Conservation (phyloP, 176 grass and related monocot genomes). For the Rhipidocladum racemiflorum region DNA sequence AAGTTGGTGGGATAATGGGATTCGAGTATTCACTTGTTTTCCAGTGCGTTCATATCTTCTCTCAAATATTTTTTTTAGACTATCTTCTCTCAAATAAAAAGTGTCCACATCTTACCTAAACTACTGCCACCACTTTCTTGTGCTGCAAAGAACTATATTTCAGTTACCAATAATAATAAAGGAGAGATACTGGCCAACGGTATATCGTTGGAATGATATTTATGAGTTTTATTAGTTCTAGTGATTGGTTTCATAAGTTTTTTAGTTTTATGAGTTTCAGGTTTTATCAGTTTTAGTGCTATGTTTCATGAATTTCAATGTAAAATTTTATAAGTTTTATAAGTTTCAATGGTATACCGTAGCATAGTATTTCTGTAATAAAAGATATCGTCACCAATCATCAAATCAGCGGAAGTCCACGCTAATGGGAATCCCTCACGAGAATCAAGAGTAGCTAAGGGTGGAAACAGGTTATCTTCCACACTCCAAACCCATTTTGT, state of each 20-base stretch:
- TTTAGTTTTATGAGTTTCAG: too few species aligned
- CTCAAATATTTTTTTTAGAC: too few species aligned
- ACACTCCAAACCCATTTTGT: slow-evolving; percentile 21
- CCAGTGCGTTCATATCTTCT: not conserved
- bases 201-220: too few species aligned
- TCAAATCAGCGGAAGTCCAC: not conserved
- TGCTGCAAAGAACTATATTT: not conserved
- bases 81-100: not conserved
- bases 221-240: too few species aligned
- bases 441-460: not conserved
- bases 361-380: too few species aligned
- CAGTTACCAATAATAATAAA: not conserved
- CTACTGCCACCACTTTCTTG: not conserved
- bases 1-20: not conserved
- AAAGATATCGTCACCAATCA: not conserved
- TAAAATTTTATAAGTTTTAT: too few species aligned
- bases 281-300: too few species aligned
- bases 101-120: not conserved
- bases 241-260: too few species aligned
- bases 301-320: too few species aligned
- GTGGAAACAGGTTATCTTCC: slow-evolving; percentile 12
- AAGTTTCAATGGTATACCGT: too few species aligned
- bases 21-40: not conserved
- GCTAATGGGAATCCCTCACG: not conserved
- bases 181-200: too few species aligned